Evolutionary conservation across 23 red algal genomes (phyloP), one percentile per base, ranked within the genome.

Genomic region (Cyanidiococcus yangmingshanensis): DNA sequence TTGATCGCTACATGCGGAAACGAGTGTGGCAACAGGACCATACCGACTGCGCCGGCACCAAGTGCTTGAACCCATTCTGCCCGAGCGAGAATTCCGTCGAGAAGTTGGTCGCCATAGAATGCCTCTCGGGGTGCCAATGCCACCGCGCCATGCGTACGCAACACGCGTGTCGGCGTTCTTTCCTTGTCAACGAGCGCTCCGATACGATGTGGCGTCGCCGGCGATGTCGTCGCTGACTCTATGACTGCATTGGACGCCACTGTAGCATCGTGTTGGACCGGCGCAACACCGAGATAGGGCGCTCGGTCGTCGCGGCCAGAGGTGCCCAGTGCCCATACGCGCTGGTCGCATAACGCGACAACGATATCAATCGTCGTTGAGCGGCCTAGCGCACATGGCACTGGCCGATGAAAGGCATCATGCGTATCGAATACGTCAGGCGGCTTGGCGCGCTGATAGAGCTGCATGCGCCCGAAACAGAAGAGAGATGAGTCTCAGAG

Each of bases 11-110:
- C 68, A 3, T 81, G 37, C 0, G 12, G 63, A 35, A 32, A 50
- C 40, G 12, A 50, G 0, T 7, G 39, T 1, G 78, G 50, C 36
- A 67, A 32, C 1, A 81, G 32, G 3, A 81, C 78, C 0, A 81
- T 58, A 26, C 78, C 78, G 16, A 81, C 78, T 25, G 78, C 78
- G 31, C 78, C 78, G 1, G 78, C 40, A 26, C 78, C 78, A 0
- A 81, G 27, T 1, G 78, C 45, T 16, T 39, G 58, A 18, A 57
- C 29, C 78, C 78, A 81, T 35, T 71, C 63, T 7, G 63, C 32
- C 3, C 7, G 21, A 2, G 3, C 12, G 16, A 71, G 63, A 30
- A 71, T 71, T 29, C 7, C 12, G n/a, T 25, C 63, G 21, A 71
- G 63, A 7, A 25, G 32, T 29, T 71, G 16, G 27, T 71, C 63